Conservation (phyloP, 2,329 filamentous ascomycete species). For the Davidsoniella virescens region DNA sequence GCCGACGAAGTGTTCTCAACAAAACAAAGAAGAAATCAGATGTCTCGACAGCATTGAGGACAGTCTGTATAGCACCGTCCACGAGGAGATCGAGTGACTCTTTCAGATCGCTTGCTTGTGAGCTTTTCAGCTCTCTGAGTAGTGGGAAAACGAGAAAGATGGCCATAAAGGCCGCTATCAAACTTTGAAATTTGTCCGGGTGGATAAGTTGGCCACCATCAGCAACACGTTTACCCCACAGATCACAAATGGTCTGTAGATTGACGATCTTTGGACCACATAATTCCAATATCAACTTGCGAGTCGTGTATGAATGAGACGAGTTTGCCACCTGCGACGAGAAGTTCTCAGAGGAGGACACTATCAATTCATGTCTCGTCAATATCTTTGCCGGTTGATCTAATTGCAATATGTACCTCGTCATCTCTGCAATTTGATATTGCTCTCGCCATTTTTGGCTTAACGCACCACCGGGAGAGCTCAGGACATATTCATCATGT, state of each 20-base stretch:
- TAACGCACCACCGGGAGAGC: conserved; percentile 31
- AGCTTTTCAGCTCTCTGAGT: conserved; percentile 29
- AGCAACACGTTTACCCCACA: conserved; percentile 29
- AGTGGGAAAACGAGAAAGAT: conserved; percentile 31
- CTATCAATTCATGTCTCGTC: background rate
- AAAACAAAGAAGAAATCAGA: conserved; percentile 29
- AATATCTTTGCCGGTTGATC: conserved; percentile 18
- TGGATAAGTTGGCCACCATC: conserved; percentile 35
- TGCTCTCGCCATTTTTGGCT: conserved; percentile 32
- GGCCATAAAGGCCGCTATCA: conserved; percentile 32
- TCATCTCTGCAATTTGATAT: conserved; percentile 26
- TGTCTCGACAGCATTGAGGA: conserved; percentile 30
- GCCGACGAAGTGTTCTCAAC: conserved; percentile 28
- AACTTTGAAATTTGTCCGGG: conserved; percentile 34
- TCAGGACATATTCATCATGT: conserved; percentile 18
- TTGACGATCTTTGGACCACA: conserved; percentile 37
- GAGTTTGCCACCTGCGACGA: conserved; percentile 18
- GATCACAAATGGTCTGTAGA: conserved; percentile 28
- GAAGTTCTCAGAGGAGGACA: background rate
- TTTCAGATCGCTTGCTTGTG: conserved; percentile 33
- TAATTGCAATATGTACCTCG: conserved; percentile 40
- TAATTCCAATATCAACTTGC: conserved; percentile 36
- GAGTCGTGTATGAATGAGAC: conserved; percentile 25
- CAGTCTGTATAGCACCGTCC: conserved; percentile 25
- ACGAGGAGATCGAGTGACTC: conserved; percentile 25